These are phyloP conservation scores for Aquilaria sinensis DNA, from an alignment of 345 rosid genomes.

Conservation along the genomic window DNA sequence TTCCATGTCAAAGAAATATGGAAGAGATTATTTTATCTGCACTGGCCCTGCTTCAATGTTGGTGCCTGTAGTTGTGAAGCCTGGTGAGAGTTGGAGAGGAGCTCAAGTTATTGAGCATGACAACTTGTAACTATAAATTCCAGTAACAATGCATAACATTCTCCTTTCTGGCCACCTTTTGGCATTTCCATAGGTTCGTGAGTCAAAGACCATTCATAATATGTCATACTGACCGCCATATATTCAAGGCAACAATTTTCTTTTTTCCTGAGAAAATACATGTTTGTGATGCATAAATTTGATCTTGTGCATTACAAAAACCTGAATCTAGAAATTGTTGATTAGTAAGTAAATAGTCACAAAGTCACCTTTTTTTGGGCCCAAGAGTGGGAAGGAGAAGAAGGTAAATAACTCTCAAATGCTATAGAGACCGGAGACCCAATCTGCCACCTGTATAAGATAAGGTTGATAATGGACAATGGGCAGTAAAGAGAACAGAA, in stretches of 20 bases:
- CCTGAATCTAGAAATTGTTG: not conserved
- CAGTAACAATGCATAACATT: not conserved
- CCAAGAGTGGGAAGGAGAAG: constrained; percentile 4
- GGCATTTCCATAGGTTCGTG: not conserved
- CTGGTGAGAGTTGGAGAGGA: constrained; percentile 77
- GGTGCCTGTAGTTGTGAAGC: constrained; percentile 54
- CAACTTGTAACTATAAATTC: constrained; percentile 48
- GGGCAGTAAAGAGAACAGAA: not conserved
- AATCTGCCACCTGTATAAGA: constrained; percentile 14
- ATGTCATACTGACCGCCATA: not conserved
- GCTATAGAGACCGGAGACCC: not conserved
- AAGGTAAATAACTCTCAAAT: not conserved
- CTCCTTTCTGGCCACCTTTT: not conserved
- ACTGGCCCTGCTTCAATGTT: constrained; percentile 79
- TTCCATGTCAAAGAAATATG: constrained; percentile 49
- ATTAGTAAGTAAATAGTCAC: no score
- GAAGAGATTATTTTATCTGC: constrained; percentile 62
- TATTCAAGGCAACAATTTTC: not conserved
- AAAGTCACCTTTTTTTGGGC: not conserved
- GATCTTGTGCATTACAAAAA: not conserved
- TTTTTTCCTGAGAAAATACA: not conserved
- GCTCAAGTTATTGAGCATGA: constrained; percentile 90
- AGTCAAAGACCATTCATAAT: constrained; percentile 8
- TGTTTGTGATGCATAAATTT: no score
- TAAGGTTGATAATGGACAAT: constrained; percentile 12